phyloP scores from a whole-genome alignment of 2,329 filamentous ascomycete species.

The Alternaria sp. region DNA sequence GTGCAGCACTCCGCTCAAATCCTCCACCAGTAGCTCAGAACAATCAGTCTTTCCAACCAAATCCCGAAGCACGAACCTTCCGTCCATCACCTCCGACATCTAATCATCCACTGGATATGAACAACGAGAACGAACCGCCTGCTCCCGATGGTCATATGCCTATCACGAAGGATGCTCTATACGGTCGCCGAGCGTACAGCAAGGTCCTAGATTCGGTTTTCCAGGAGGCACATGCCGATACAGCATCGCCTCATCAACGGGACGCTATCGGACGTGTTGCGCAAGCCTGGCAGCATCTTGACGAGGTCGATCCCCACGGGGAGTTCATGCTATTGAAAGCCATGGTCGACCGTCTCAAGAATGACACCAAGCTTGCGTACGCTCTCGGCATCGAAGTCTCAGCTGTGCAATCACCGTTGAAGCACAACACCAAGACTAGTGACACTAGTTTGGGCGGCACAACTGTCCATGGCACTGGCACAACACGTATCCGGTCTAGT shows the following conservation, averaged over 20 bases:
- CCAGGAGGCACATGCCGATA: constrained; percentile 87
- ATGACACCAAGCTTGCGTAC: constrained; percentile 70
- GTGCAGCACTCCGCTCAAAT: constrained; percentile 44
- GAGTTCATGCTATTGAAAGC: constrained; percentile 83
- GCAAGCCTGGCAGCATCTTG: constrained; percentile 84
- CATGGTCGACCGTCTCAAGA: constrained; percentile 76
- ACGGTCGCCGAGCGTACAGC: constrained; percentile 82
- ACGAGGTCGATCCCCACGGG: constrained; percentile 89
- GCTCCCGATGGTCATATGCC: constrained; percentile 60
- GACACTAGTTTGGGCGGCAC: constrained; percentile 45
- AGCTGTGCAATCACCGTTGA: constrained; percentile 33
- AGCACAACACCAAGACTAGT: constrained; percentile 43
- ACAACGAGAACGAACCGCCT: constrained; percentile 70
- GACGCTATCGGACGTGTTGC: constrained; percentile 84
- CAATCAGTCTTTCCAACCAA: constrained; percentile 43
- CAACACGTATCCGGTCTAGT: constrained; percentile 45
- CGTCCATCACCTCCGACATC: constrained; percentile 47
- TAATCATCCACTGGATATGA: constrained; percentile 38
- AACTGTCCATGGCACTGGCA: constrained; percentile 46
- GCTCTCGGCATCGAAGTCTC: constrained; percentile 53
- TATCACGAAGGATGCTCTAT: constrained; percentile 76
- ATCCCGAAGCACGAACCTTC: constrained; percentile 49
- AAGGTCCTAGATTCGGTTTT: constrained; percentile 84
- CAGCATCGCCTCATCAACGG: constrained; percentile 71
- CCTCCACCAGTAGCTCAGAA: constrained; percentile 25